Evolutionary conservation across 2,329 filamentous ascomycete genomes (phyloP), one percentile per base, ranked within the genome.

Genomic region (Biscogniauxia sp.): DNA sequence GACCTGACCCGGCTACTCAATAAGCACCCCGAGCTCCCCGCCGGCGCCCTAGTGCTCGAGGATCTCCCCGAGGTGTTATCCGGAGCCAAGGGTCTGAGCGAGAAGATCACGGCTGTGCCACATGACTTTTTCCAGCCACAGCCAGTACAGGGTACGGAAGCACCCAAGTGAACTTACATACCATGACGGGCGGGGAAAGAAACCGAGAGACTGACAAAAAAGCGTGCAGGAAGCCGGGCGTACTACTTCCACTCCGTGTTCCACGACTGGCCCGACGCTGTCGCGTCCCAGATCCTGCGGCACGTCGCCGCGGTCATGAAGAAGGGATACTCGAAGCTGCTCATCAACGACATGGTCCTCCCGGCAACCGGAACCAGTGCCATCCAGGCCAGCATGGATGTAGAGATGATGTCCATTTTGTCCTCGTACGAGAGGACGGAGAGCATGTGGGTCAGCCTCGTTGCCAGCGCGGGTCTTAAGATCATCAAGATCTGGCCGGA

Each of bases 321-420:
- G 28, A 67, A 60, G 53, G 70, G 75, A 54, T 74, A 78, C 61
- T 78, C 75, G 7, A 76, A 77, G 56, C 51, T 82, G 4, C 64
- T 82, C 17, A 72, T 82, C 45, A 75, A 77, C 37, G 79, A 81
- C 51, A 74, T 75, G 56, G 68, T 78, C 0, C 66, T 81, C 17
- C 75, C 76, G 3, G 72, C 76, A 8, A 70, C 61, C 1, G 71
- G 70, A 1, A 71, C 77, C 7, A 72, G 69, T 19, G 20, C 56
- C 13, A 58, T 57, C 19, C 68, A 70, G 52, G 32, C 66, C 8
- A 32, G 53, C 1, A 62, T 68, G 61, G 68, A 70, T 28, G 53
- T 69, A 15, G 60, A 60, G 26, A 65, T 70, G 66, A 66, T 69
- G 68, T 28, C 61, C 3, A 17, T 59, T 8, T 5, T 67, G 7